Percentiles rank a stretch among this genome's conserved stretches.
Evolutionary conservation across 2,329 filamentous ascomycete genomes (phyloP).

Genomic region (Trichothecium roseum): DNA sequence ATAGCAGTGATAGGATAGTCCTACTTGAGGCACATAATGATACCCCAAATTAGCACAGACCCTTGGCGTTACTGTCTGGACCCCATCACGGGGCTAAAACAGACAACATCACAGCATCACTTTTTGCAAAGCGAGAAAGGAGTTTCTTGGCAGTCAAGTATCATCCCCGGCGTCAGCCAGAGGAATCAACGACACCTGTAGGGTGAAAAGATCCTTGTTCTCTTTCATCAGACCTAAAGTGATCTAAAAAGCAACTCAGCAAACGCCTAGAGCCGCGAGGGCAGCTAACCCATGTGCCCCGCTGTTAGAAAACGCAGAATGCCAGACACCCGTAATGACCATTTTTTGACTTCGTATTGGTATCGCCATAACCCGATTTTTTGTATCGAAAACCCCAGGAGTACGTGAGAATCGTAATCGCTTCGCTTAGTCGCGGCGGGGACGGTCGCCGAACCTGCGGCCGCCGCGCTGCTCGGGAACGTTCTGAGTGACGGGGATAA

Average conservation of each 20-base stretch:
- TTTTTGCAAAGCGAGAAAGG: constrained; percentile 11
- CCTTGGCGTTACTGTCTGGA: no score
- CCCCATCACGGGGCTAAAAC: neutral
- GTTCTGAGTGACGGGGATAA: constrained; percentile 80
- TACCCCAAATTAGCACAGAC: neutral
- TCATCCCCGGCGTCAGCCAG: constrained; percentile 48
- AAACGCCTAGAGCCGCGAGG: constrained; percentile 39
- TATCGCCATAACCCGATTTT: no score
- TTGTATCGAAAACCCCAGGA: no score
- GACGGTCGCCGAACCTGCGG: constrained; percentile 64
- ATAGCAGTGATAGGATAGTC: neutral
- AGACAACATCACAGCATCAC: constrained; percentile 11
- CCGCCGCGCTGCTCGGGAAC: constrained; percentile 71
- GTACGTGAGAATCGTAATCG: constrained; percentile 2
- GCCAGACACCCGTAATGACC: constrained; percentile 23
- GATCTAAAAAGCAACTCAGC: constrained; percentile 46
- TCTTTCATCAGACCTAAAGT: constrained; percentile 26
- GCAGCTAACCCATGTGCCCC: constrained; percentile 6
- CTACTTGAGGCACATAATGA: neutral
- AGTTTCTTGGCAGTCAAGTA: constrained; percentile 80
- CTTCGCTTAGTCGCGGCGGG: constrained; percentile 30
- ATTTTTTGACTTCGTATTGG: constrained; percentile 13
- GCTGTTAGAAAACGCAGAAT: constrained; percentile 21
- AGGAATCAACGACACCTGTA: constrained; percentile 88
- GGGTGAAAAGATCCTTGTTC: constrained; percentile 43